A percentile compares a stretch with the other conserved stretches of the same genome.
Evolutionary conservation across 2,329 filamentous ascomycete genomes (phyloP).

Genomic region (Aspergillus sp.): DNA sequence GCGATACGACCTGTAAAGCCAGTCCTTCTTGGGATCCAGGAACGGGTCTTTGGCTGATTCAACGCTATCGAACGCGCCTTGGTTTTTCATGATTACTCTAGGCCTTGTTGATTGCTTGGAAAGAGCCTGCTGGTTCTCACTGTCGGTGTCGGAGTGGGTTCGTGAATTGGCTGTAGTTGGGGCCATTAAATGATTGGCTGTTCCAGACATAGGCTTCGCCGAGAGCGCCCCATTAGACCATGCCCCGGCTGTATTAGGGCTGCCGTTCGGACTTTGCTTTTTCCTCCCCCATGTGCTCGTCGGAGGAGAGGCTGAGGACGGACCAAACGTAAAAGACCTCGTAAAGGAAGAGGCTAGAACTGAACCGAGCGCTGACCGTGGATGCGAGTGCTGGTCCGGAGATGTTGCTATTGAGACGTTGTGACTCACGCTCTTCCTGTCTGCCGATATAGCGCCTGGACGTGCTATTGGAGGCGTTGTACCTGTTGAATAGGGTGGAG

Average conservation of each 20-base stretch:
- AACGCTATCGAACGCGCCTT: conserved; percentile 49
- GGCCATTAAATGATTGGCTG: conserved; percentile 23
- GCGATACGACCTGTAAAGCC: conserved; percentile 46
- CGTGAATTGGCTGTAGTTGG: conserved; percentile 23
- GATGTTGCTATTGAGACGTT: conserved; percentile 34
- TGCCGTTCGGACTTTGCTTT: conserved; percentile 29
- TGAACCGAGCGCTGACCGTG: conserved; percentile 34
- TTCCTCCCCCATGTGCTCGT: conserved; percentile 26
- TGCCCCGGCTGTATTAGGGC: conserved; percentile 22
- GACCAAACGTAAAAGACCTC: conserved; percentile 37
- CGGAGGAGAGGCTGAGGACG: conserved; percentile 38
- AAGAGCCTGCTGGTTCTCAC: conserved; percentile 22
- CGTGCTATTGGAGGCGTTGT: conserved; percentile 44
- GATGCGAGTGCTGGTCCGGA: conserved; percentile 33
- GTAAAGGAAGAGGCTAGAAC: conserved; percentile 39
- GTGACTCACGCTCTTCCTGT: conserved; percentile 36
- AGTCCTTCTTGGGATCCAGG: conserved; percentile 42
- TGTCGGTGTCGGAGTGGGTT: conserved; percentile 33
- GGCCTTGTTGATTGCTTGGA: conserved; percentile 28
- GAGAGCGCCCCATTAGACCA: conserved; percentile 21
- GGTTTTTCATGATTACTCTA: conserved; percentile 48
- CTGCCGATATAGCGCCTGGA: conserved; percentile 29
- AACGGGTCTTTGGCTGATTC: conserved; percentile 40
- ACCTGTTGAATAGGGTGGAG: conserved; percentile 46
- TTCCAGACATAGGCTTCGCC: conserved; percentile 17